Conservation (phyloP, 169 alveolate species). For the Plasmodium berghei region DNA sequence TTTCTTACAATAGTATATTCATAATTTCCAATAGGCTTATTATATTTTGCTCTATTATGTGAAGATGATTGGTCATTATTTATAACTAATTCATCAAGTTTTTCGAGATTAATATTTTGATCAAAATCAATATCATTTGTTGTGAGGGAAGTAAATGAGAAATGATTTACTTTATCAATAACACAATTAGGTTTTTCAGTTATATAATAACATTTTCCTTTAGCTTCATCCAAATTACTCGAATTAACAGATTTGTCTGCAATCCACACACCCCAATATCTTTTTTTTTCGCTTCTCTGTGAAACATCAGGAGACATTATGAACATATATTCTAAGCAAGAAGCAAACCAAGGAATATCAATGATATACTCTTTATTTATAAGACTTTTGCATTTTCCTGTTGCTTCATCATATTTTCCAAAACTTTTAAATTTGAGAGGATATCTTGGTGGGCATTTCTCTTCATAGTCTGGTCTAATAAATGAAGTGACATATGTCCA, state of each 20-base stretch:
- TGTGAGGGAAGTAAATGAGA: slow-evolving; percentile 71
- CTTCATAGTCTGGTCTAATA: slow-evolving; percentile 76
- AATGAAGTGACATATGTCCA: slow-evolving; percentile 72
- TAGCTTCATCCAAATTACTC: slow-evolving; percentile 8
- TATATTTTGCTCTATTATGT: not conserved
- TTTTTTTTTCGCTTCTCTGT: not conserved
- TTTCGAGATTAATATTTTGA: slow-evolving; percentile 17
- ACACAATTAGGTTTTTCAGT: slow-evolving; percentile 61
- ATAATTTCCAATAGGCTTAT: not conserved
- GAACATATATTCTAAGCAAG: slow-evolving; percentile 65
- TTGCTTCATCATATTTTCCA: slow-evolving; percentile 56
- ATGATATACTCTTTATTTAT: slow-evolving; percentile 2
- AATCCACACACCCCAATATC: slow-evolving; percentile 62
- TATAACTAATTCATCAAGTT: slow-evolving; percentile 16
- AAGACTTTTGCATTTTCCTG: slow-evolving; percentile 72
- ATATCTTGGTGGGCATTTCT: slow-evolving; percentile 70
- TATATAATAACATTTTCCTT: slow-evolving; percentile 46
- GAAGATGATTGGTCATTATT: not conserved
- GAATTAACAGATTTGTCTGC: slow-evolving; percentile 20
- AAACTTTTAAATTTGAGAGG: slow-evolving; percentile 50
- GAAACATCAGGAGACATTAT: not conserved
- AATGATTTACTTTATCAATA: slow-evolving; percentile 49
- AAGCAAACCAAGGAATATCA: not conserved
- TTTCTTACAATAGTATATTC: not conserved
- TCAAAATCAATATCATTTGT: slow-evolving; percentile 60